Evolutionary conservation across 2,329 filamentous ascomycete genomes (phyloP).

Genomic region (Aschersonia sp.): DNA sequence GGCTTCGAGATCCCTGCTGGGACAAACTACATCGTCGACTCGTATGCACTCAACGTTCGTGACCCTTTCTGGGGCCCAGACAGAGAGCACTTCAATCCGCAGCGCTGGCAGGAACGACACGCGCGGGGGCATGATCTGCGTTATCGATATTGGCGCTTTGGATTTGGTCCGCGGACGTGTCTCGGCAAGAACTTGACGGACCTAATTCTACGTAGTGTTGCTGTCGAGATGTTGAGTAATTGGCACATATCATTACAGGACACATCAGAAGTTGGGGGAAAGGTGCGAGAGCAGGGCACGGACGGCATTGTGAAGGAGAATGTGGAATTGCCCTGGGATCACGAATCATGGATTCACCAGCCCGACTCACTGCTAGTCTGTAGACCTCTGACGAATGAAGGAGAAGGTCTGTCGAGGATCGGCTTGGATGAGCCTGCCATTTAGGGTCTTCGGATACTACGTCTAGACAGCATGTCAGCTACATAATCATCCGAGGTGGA

Average conservation of each 20-base stretch:
- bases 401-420: too few species aligned
- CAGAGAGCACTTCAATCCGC: neutral
- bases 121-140: neutral
- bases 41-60: constrained; percentile 4
- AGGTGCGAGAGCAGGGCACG: too few species aligned
- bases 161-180: constrained; percentile 3
- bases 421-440: too few species aligned
- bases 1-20: neutral
- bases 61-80: constrained; percentile 3
- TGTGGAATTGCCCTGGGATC: too few species aligned
- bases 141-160: constrained; percentile 5
- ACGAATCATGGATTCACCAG: too few species aligned
- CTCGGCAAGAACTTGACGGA: neutral
- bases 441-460: too few species aligned
- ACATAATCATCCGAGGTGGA: too few species aligned
- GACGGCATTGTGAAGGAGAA: too few species aligned
- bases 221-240: neutral
- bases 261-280: too few species aligned
- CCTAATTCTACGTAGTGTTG: neutral
- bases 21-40: constrained; percentile 4
- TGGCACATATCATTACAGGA: neutral
- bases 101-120: neutral
- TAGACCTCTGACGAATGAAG: too few species aligned
- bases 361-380: too few species aligned
- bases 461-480: too few species aligned